phyloP scores from a whole-genome alignment of 495 filamentous ascomycete species.

The Amorphotheca resinae region DNA sequence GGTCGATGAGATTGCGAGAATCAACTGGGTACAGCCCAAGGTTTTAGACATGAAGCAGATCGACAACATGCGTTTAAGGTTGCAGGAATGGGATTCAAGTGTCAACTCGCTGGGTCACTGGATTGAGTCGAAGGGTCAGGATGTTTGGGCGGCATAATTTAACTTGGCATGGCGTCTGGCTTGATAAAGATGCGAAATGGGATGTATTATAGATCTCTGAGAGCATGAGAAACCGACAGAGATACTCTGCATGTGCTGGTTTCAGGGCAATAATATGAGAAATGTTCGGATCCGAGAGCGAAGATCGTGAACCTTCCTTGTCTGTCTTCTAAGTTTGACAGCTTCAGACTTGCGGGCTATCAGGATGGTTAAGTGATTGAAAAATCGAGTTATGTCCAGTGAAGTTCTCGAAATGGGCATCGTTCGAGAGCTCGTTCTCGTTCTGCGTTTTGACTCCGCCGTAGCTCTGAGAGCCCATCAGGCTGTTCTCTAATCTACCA shows the following conservation, averaged over 20 bases:
- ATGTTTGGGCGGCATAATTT: conserved; percentile 74
- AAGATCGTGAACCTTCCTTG: no score
- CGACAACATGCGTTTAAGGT: conserved; percentile 74
- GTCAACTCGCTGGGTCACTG: conserved; percentile 91
- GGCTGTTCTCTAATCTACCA: not conserved
- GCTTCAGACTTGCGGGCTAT: no score
- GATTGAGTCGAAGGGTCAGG: conserved; percentile 81
- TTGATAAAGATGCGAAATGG: conserved; percentile 4
- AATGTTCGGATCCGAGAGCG: no score
- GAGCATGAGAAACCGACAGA: conserved; percentile 1
- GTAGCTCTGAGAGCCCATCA: not conserved
- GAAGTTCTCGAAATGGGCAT: no score
- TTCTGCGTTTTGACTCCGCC: no score
- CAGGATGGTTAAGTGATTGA: no score
- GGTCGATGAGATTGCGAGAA: conserved; percentile 83
- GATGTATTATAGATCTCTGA: conserved; percentile 18
- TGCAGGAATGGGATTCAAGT: conserved; percentile 90
- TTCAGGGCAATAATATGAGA: no score
- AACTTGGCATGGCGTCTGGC: conserved; percentile 17
- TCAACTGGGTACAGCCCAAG: conserved; percentile 98
- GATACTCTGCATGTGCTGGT: no score
- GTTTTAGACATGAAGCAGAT: conserved; percentile 93
- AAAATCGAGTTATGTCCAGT: no score
- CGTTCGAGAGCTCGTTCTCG: no score
- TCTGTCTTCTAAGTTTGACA: no score